Evolutionary conservation across 2,329 filamentous ascomycete genomes (phyloP), one percentile per base, ranked within the genome.

Genomic region (Colletotrichum sansevieriae): DNA sequence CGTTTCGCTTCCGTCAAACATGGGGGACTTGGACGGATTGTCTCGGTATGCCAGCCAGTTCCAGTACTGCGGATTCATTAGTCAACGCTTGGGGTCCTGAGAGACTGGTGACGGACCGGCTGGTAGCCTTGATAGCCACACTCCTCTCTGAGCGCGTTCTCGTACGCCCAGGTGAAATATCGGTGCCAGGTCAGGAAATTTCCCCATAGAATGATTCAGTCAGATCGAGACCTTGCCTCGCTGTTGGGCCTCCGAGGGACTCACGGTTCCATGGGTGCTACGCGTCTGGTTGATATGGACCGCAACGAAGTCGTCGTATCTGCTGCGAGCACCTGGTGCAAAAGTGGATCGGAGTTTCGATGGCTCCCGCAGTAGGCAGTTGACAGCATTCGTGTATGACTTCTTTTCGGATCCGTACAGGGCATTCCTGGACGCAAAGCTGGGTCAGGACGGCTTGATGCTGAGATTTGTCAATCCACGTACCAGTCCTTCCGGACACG

Each of bases 1-100:
- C 46, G 73, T 76, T 2, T 76, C 77, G 61, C 76, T 80, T 20
- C 82, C 81, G 57, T 83, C 80, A 66, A 81, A 81, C 41, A 83
- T 73, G 10, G 79, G 74, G 12, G 77, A 78, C 70, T 72, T 77
- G 20, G 74, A 70, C 44, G 77, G 72, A 39, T 73, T 70, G 9
- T 72, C 59, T n/a, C 74, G 71, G 57, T 78, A 77, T 6, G 73
- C 72, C 3, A 73, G 71, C 79, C 79, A 82, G 65, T 80, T 76
- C 76, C 79, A 79, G 70, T 81, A 82, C 70, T 71, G 41, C 4
- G 11, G 22, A 15, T n/a, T 11, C 8, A 55, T 41, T 6, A 12
- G 3, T 22, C 13, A 3, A 25, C 22, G 39, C 68, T 55, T 20
- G 29, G 3, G 18, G 2, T 22, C 1, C 67, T 63, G 20, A 71